These are phyloP conservation scores for Hypholoma fasciculare DNA, from an alignment of 768 basidiomycete genomes.

Conservation along the genomic window DNA sequence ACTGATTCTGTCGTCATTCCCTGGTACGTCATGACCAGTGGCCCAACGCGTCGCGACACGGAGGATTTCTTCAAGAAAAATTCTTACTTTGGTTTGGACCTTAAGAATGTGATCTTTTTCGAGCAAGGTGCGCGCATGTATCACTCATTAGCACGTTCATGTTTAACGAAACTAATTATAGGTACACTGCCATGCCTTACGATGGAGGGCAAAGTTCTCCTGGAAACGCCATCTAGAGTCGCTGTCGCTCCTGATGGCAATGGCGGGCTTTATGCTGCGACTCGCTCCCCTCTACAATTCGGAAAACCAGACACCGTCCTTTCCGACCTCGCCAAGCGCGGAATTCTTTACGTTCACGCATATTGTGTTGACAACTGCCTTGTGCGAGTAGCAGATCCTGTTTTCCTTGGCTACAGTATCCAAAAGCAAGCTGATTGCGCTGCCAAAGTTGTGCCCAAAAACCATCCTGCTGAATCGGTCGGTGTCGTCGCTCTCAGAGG, in stretches of 20 bases:
- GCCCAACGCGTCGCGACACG: conserved; percentile 88
- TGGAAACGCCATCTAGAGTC: conserved; percentile 74
- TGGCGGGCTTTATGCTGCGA: conserved; percentile 95
- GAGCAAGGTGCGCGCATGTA: conserved; percentile 74
- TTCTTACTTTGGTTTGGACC: conserved; percentile 77
- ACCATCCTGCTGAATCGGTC: conserved; percentile 84
- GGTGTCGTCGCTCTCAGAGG: conserved; percentile 89
- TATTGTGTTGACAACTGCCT: conserved; percentile 99
- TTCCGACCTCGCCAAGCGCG: conserved; percentile 73
- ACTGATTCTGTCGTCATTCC: conserved; percentile 72
- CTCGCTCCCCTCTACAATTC: conserved; percentile 71
- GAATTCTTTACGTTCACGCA: conserved; percentile 86
- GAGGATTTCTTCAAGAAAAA: conserved; percentile 81
- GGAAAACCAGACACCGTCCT: conserved; percentile 72
- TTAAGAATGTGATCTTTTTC: conserved; percentile 86
- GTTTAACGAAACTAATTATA: conserved; percentile 29
- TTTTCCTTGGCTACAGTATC: conserved; percentile 96
- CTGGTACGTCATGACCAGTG: conserved; percentile 99
- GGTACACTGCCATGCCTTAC: conserved; percentile 95
- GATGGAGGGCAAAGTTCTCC: conserved; percentile 90
- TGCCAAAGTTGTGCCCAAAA: conserved; percentile 95
- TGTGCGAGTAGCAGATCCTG: conserved; percentile 94
- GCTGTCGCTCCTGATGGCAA: conserved; percentile 99
- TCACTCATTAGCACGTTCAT: conserved; percentile 3
- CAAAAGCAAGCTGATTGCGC: conserved; percentile 86